These are phyloP conservation scores for Hypericum androsaemum DNA, from an alignment of 345 rosid genomes.

Conservation along the genomic window DNA sequence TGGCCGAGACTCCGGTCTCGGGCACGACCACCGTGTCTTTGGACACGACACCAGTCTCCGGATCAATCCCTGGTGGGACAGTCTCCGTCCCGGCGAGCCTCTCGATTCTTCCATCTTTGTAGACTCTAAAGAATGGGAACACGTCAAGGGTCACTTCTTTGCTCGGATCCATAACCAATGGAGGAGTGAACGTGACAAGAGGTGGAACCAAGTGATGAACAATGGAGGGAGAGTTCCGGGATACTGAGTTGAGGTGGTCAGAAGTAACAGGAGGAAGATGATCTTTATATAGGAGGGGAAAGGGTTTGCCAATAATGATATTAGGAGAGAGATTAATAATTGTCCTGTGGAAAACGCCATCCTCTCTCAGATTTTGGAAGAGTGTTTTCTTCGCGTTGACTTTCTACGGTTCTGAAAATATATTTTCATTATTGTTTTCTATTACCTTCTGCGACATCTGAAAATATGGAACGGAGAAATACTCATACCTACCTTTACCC, in stretches of 20 bases:
- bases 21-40: constrained; percentile 47
- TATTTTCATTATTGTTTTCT: too few species aligned
- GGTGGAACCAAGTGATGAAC: not conserved
- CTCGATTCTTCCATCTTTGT: constrained; percentile 47
- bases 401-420: too few species aligned
- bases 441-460: too few species aligned
- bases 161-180: constrained; percentile 27
- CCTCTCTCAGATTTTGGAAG: too few species aligned
- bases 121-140: constrained; percentile 49
- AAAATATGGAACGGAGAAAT: too few species aligned
- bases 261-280: not conserved
- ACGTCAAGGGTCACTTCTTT: constrained; percentile 35
- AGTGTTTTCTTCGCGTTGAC: too few species aligned
- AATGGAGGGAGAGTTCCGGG: not conserved
- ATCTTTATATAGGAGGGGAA: too few species aligned
- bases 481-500: too few species aligned
- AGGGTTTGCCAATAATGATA: too few species aligned
- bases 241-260: not conserved
- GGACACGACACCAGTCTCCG: constrained; percentile 43
- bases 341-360: too few species aligned
- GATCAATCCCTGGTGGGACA: constrained; percentile 47
- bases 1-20: constrained; percentile 40
- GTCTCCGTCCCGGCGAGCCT: constrained; percentile 49
- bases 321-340: too few species aligned
- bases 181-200: not conserved